Evolutionary conservation across 371 early-diverging fungal species (phyloP), one percentile per base, ranked within the genome.

Genomic region (Capillidium heterosporum): DNA sequence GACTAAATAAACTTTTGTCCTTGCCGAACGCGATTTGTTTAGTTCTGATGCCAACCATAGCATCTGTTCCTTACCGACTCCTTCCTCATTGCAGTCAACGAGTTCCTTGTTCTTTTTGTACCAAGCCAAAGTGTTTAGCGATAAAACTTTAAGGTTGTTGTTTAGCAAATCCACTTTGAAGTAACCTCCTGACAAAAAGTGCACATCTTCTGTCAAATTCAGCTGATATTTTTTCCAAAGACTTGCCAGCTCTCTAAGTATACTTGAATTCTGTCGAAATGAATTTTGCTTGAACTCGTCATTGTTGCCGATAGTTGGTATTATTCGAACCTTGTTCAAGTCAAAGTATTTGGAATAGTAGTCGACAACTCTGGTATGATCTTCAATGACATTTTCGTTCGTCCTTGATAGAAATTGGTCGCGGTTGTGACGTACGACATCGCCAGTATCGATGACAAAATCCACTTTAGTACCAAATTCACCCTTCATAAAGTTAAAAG

Each of bases 371-470:
- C 51, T 29, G 26, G 59, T 60, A 51, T 74, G 72, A 11, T 57
- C 60, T 1, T 58, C 28, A 1, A 69, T 11, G 4, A 70, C 61
- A 21, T 71, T 64, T 0, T 58, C 59, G 27, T 58, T 28, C 1
- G 61, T 65, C 40, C 63, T 55, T 24, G 61, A 60, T 15, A 56
- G 1, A n/a, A 58, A 27, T 26, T 57, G 27, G 61, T 74, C 74
- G 10, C 71, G 62, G 35, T 68, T 67, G 63, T 74, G 74, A 35
- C 74, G 59, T 3, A 66, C 67, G 1, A 65, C 65, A 50, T 74
- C 74, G 51, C 74, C 74, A 48, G 74, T 74, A 52, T 70, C 72
- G 26, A 74, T 51, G 32, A 74, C 63, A 55, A 74, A 74, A 52
- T 71, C 72, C 21, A 71, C 56, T 32, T 69, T 60, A 41, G 15